Conservation (phyloP, 2,329 filamentous ascomycete genomes). For the Neodidymelliopsis sp. region DNA sequence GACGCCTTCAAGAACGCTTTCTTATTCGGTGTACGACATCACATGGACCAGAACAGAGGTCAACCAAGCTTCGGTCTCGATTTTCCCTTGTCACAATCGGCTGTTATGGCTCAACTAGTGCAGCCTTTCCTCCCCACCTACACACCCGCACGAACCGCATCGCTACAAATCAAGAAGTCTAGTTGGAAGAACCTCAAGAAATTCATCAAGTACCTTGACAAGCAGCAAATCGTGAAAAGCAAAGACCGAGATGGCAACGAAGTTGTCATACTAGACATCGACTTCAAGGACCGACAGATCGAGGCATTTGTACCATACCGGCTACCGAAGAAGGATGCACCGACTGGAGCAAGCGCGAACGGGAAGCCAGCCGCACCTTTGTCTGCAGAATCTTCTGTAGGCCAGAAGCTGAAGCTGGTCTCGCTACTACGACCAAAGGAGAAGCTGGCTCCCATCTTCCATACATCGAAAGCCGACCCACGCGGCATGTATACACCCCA, state of each 20-base stretch:
- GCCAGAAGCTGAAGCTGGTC: slow-evolving; percentile 59
- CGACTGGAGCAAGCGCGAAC: slow-evolving; percentile 36
- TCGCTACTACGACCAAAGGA: slow-evolving; percentile 64
- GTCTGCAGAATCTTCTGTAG: slow-evolving; percentile 51
- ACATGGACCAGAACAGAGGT: slow-evolving; percentile 63
- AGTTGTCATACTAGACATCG: slow-evolving; percentile 69
- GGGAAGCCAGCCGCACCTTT: slow-evolving; percentile 53
- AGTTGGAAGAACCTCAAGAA: slow-evolving; percentile 75
- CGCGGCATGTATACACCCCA: slow-evolving; percentile 65
- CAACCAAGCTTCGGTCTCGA: slow-evolving; percentile 63
- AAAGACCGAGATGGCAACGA: slow-evolving; percentile 72
- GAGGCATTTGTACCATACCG: slow-evolving; percentile 67
- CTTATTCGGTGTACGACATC: slow-evolving; percentile 67
- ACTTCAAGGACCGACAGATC: slow-evolving; percentile 65
- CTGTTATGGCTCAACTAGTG: slow-evolving; percentile 68
- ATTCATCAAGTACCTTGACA: slow-evolving; percentile 73
- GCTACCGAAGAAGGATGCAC: slow-evolving; percentile 64
- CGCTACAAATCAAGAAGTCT: slow-evolving; percentile 73
- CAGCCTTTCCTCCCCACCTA: slow-evolving; percentile 71
- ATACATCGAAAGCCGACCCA: slow-evolving; percentile 57
- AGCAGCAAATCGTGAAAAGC: slow-evolving; percentile 66
- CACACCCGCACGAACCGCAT: slow-evolving; percentile 62
- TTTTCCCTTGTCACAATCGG: slow-evolving; percentile 69
- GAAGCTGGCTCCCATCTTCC: slow-evolving; percentile 64
- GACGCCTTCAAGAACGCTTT: slow-evolving; percentile 70